These are phyloP conservation scores for Truncatella angustata DNA, from an alignment of 2,329 filamentous ascomycete genomes.

Conservation along the genomic window DNA sequence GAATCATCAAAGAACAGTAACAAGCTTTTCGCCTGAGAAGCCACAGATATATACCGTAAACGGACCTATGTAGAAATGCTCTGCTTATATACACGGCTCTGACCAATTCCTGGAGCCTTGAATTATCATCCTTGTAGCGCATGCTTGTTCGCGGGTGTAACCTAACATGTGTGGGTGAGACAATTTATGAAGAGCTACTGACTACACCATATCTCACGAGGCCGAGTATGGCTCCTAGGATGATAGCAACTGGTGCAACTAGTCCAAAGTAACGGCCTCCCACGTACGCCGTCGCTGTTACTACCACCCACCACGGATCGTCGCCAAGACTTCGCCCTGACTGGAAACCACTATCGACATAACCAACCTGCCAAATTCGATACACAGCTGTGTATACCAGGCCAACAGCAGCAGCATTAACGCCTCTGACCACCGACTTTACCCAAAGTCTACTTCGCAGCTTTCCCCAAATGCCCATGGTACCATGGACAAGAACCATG, in stretches of 20 bases:
- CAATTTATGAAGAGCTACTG: no score
- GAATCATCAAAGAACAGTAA: no score
- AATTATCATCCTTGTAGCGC: no score
- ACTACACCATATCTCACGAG: constrained; percentile 20
- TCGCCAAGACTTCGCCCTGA: constrained; percentile 51
- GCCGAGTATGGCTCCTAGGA: constrained; percentile 32
- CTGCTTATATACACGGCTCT: no score
- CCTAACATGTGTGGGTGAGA: no score
- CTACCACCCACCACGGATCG: constrained; percentile 64
- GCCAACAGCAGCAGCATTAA: constrained; percentile 61
- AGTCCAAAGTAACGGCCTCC: constrained; percentile 31
- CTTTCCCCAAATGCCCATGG: constrained; percentile 54
- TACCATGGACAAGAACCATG: constrained; percentile 45
- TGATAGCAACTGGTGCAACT: constrained; percentile 30
- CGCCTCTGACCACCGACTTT: constrained; percentile 47
- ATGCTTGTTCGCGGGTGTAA: no score
- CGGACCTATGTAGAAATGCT: no score
- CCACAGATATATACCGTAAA: no score
- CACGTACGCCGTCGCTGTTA: constrained; percentile 43
- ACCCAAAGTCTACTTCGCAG: constrained; percentile 46
- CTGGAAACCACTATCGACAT: constrained; percentile 46
- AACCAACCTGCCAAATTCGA: constrained; percentile 61
- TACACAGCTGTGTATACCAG: constrained; percentile 65
- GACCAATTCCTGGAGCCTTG: no score
- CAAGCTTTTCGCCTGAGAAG: no score